Conservation (phyloP, 371 early-diverging fungal species). For the Lichtheimia hyalospora region DNA sequence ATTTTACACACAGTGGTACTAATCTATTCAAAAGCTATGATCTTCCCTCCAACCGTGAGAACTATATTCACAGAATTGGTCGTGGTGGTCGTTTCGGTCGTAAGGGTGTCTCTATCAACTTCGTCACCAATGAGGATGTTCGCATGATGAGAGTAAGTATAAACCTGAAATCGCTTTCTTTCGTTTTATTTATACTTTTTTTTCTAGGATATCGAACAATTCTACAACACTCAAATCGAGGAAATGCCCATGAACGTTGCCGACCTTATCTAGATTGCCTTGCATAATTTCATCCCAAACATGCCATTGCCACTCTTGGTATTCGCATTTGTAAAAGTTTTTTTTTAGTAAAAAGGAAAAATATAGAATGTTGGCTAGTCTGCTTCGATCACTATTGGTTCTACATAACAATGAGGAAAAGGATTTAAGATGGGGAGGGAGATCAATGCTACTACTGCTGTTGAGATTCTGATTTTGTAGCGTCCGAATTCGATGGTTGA, state of each 20-base stretch:
- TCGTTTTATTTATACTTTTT: no score
- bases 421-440: not conserved
- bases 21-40: slow-evolving; percentile 81
- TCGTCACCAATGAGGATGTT: slow-evolving; percentile 94
- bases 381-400: no score
- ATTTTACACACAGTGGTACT: not conserved
- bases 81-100: slow-evolving; percentile 99
- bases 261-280: slow-evolving; percentile 67
- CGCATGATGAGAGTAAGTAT: slow-evolving; percentile 70
- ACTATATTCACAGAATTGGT: slow-evolving; percentile 99
- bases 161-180: no score
- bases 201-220: slow-evolving; percentile 80
- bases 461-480: slow-evolving; percentile 3
- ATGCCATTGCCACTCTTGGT: not conserved
- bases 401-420: no score
- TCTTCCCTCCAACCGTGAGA: slow-evolving; percentile 94
- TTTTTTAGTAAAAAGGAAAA: no score
- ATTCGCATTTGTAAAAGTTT: not conserved
- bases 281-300: slow-evolving; percentile 10
- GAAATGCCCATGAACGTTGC: slow-evolving; percentile 94
- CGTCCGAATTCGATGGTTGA: slow-evolving; percentile 8
- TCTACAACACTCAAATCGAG: slow-evolving; percentile 97
- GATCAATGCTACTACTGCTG: not conserved
- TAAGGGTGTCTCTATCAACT: slow-evolving; percentile 99
- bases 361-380: no score